Evolutionary conservation across 1,284 basidiomycete genomes (phyloP).

Genomic region (Crucibulum parvulum): DNA sequence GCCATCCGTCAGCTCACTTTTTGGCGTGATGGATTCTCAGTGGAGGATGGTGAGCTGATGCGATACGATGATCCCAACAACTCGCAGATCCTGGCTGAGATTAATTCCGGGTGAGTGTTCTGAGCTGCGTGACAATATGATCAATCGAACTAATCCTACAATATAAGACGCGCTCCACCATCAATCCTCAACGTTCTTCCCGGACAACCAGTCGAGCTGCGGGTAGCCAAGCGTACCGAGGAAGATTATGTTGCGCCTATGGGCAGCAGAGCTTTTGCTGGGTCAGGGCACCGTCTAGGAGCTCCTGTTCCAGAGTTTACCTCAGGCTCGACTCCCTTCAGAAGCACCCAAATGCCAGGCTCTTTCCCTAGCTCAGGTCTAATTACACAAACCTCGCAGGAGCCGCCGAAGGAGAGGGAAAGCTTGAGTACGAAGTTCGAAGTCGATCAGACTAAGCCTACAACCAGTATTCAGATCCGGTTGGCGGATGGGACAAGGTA

Average conservation of each 20-base stretch:
- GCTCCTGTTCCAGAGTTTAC: slow-evolving; percentile 46
- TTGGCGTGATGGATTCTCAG: slow-evolving; percentile 94
- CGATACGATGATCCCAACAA: slow-evolving; percentile 87
- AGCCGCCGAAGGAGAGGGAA: slow-evolving; percentile 35
- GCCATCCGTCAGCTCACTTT: slow-evolving; percentile 87
- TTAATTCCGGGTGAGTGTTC: slow-evolving; percentile 77
- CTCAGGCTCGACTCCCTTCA: slow-evolving; percentile 12
- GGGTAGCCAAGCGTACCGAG: slow-evolving; percentile 76
- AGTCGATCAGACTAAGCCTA: slow-evolving; percentile 83
- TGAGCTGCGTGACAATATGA: background rate
- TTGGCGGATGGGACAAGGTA: slow-evolving; percentile 92
- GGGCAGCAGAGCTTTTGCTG: slow-evolving; percentile 65
- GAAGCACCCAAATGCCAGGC: slow-evolving; percentile 56
- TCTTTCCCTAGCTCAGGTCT: slow-evolving; percentile 49
- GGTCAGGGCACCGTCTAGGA: slow-evolving; percentile 87
- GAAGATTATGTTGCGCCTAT: slow-evolving; percentile 77
- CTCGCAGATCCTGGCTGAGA: slow-evolving; percentile 75
- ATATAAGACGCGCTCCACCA: slow-evolving; percentile 76
- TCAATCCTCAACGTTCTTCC: slow-evolving; percentile 78
- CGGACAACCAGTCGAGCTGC: slow-evolving; percentile 89
- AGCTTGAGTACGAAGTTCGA: slow-evolving; percentile 69
- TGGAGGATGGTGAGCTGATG: slow-evolving; percentile 90
- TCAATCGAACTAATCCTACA: slow-evolving; percentile 1
- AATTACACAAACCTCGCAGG: slow-evolving; percentile 18
- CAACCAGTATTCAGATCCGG: slow-evolving; percentile 91